Conservation (phyloP, 2,329 filamentous ascomycete genomes). For the Fusarium sp. region DNA sequence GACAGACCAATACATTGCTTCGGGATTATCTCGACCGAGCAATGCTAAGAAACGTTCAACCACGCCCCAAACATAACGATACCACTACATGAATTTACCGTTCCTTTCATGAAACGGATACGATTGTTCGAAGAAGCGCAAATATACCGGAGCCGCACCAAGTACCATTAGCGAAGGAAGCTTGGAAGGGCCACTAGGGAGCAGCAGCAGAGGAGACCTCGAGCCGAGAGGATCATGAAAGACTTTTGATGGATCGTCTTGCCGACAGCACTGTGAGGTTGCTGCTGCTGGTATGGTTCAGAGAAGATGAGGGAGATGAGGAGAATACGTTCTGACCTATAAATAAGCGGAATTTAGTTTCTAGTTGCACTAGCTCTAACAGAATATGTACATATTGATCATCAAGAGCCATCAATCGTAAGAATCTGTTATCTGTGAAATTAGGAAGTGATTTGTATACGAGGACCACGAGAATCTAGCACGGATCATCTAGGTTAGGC, state of each 20-base stretch:
- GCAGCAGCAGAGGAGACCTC: not conserved
- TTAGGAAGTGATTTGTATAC: too few relatives aligned
- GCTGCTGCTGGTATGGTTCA: not conserved
- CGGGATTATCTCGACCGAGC: slow-evolving; percentile 6
- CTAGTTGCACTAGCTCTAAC: not conserved
- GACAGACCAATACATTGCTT: not conserved
- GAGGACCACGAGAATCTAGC: too few relatives aligned
- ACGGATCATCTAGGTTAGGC: too few relatives aligned
- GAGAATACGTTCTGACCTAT: not conserved
- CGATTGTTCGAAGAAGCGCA: not conserved
- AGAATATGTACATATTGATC: not conserved
- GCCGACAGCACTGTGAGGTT: not conserved
- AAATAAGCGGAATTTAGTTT: slow-evolving; percentile 5
- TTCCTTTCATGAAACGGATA: not conserved
- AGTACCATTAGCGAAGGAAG: not conserved
- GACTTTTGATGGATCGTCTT: too few relatives aligned
- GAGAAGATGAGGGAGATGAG: not conserved
- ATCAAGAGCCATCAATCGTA: not conserved
- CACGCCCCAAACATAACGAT: not conserved
- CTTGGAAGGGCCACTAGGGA: not conserved
- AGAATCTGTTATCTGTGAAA: not conserved
- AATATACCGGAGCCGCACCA: not conserved
- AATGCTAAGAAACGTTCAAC: slow-evolving; percentile 9
- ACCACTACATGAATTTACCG: not conserved
- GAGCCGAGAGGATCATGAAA: not conserved